Base-by-base conservation (phyloP, 345 rosid genomes). In the Corymbia maculata region DNA sequence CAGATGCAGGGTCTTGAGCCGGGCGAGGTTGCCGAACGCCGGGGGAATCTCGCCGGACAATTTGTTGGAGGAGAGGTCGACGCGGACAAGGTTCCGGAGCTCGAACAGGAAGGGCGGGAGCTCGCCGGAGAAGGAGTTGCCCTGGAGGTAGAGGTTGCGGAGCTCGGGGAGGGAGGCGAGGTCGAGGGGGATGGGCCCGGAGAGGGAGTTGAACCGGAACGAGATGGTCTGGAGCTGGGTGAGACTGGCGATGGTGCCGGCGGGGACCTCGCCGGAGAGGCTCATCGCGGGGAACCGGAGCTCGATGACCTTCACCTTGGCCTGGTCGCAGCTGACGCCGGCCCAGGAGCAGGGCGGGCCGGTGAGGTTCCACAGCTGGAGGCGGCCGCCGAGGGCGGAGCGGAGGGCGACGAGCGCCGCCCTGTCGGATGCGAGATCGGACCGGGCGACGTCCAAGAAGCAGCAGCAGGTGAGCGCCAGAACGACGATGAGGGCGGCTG, bases 391-490 rank as follows among this genome's bases (percentile, higher is more conserved):
- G 30, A 96, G 94, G 50, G 97, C 93, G 51, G 91, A 85, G 17
- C 98, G 95, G 51, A 98, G 95, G 85, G 95, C 89, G 82, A 96
- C 85, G 28, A 97, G 89, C 24, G 98, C 98, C 7, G 91, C 90
- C 59, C 90, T 90, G 92, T 98, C 99, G 86, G 97, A 93, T 42
- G 92, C 96, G 68, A 97, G 97, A 95, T 98, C 98, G 93, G 82
- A 70, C 99, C 85, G 70, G 85, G 51, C n/a, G 55, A 24, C 21
- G 64, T 59, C 22, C 26, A 32, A 14, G 87, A 52, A 85, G 87
- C 53, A 68, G 87, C 75, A 68, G 49, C 21, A 70, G 44, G 59
- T 61, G 45, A 66, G 45, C 42, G 85, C 30, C 82, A 85, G 89
- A 24, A 53, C 44, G 45, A 87, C 52, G 86, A 22, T 86, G 85